phyloP scores from a whole-genome alignment of 2,329 filamentous ascomycete species.

The Tolypocladium endophyticum region DNA sequence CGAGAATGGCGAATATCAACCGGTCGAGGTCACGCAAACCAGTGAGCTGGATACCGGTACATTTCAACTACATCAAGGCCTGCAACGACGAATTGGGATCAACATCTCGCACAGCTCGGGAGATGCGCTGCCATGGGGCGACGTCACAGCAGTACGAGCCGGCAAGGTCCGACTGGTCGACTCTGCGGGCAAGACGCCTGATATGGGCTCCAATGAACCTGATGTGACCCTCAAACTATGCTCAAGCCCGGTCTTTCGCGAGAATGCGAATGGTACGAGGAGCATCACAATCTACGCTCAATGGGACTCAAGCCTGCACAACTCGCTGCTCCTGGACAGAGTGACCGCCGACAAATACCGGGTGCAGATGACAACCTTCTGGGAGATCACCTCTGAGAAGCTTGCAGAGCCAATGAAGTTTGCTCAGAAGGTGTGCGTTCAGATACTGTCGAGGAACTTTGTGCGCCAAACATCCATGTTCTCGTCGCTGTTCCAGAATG shows the following conservation, averaged over 20 bases:
- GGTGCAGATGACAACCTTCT: constrained; percentile 76
- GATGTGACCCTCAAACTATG: constrained; percentile 71
- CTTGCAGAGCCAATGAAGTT: constrained; percentile 86
- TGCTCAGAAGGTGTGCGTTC: constrained; percentile 66
- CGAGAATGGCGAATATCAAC: constrained; percentile 81
- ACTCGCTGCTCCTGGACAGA: constrained; percentile 84
- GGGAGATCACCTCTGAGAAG: constrained; percentile 76
- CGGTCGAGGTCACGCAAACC: constrained; percentile 84
- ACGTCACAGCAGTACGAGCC: constrained; percentile 65
- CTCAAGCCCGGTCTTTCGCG: constrained; percentile 66
- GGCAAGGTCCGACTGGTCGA: constrained; percentile 78
- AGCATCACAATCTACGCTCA: constrained; percentile 81
- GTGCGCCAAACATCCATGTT: constrained; percentile 81
- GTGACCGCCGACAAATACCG: constrained; percentile 87
- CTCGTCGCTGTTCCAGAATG: constrained; percentile 74
- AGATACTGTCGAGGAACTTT: constrained; percentile 75
- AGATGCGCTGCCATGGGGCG: constrained; percentile 79
- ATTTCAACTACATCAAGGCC: constrained; percentile 89
- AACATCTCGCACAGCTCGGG: constrained; percentile 88
- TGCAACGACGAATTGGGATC: constrained; percentile 80
- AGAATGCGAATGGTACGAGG: constrained; percentile 82
- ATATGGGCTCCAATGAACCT: constrained; percentile 59
- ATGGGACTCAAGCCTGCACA: constrained; percentile 93
- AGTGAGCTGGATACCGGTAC: constrained; percentile 78
- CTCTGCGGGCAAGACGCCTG: constrained; percentile 72